A percentile compares a stretch with the other conserved stretches of the same genome.
phyloP scores from a whole-genome alignment of 2,329 filamentous ascomycete species.

The Cadophora luteo-olivacea region DNA sequence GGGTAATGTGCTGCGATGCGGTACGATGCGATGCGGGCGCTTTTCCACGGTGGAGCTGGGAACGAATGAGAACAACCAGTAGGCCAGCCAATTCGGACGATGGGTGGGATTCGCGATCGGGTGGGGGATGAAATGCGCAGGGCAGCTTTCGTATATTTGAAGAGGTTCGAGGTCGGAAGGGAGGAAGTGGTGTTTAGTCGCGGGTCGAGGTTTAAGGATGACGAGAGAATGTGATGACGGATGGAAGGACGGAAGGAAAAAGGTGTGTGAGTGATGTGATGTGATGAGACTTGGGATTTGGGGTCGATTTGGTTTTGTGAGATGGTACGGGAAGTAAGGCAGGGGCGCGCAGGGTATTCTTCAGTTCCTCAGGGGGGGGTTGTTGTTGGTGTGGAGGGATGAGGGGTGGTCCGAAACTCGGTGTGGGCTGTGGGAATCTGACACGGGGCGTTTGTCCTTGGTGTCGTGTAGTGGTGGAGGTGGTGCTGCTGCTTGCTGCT shows the following conservation, averaged over 20 bases:
- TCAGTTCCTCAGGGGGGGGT: constrained; percentile 6
- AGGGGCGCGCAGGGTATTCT: constrained; percentile 4
- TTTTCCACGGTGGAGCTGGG: constrained; percentile 24
- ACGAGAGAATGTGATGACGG: constrained; percentile 6
- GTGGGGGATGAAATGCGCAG: background rate
- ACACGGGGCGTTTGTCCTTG: constrained; percentile 18
- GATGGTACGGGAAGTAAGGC: background rate
- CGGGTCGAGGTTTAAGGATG: background rate
- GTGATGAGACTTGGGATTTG: constrained; percentile 15
- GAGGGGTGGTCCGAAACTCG: constrained; percentile 33
- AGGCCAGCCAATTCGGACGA: constrained; percentile 6
- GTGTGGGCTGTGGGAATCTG: constrained; percentile 19
- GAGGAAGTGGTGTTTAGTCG: background rate
- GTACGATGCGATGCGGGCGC: constrained; percentile 33
- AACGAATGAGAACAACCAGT: constrained; percentile 19
- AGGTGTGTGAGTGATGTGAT: constrained; percentile 1
- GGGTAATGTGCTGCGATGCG: constrained; percentile 34
- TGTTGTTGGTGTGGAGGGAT: constrained; percentile 19
- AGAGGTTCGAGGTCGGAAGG: background rate
- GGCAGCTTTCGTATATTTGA: background rate
- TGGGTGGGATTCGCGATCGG: background rate
- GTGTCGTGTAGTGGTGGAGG: background rate
- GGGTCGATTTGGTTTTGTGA: constrained; percentile 9
- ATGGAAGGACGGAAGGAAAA: background rate
- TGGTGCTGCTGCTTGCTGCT: background rate